Percentiles rank a stretch among this genome's conserved stretches.
Conservation (phyloP, 495 filamentous ascomycete genomes). For the Hyaloscypha hepaticicola region DNA sequence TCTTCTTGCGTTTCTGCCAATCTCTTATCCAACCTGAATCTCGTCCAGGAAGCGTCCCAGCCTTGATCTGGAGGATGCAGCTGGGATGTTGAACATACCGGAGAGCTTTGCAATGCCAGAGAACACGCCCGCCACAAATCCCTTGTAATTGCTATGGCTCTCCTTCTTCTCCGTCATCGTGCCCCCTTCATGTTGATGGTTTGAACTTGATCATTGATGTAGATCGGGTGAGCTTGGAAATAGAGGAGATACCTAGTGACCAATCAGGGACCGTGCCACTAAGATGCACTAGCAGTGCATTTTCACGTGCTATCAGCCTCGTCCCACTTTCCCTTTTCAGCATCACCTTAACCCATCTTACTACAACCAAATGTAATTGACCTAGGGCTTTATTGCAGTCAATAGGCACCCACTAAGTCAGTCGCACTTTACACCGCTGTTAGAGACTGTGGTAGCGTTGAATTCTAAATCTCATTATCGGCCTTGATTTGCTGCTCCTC, state of each 20-base stretch:
- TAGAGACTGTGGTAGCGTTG: too few relatives aligned
- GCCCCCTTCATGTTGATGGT: slow-evolving; percentile 17
- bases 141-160: slow-evolving; percentile 64
- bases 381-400: too few relatives aligned
- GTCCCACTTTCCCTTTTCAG: too few relatives aligned
- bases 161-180: slow-evolving; percentile 27
- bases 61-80: neutral
- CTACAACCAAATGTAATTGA: too few relatives aligned
- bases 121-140: slow-evolving; percentile 92
- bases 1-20: neutral
- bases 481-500: too few relatives aligned
- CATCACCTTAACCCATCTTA: too few relatives aligned
- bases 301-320: neutral
- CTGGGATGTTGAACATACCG: slow-evolving; percentile 49
- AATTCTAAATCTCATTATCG: too few relatives aligned
- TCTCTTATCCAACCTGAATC: neutral
- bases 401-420: too few relatives aligned
- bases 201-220: neutral
- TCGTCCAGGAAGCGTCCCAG: neutral
- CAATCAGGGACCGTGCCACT: neutral
- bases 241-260: neutral
- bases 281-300: neutral
- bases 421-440: too few relatives aligned
- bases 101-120: slow-evolving; percentile 88
- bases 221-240: slow-evolving; percentile 1